A percentile compares a stretch with the other conserved stretches of the same genome.
These are phyloP conservation scores for Coniochaeta sp. DNA, from an alignment of 2,329 filamentous ascomycete species.

Conservation along the genomic window DNA sequence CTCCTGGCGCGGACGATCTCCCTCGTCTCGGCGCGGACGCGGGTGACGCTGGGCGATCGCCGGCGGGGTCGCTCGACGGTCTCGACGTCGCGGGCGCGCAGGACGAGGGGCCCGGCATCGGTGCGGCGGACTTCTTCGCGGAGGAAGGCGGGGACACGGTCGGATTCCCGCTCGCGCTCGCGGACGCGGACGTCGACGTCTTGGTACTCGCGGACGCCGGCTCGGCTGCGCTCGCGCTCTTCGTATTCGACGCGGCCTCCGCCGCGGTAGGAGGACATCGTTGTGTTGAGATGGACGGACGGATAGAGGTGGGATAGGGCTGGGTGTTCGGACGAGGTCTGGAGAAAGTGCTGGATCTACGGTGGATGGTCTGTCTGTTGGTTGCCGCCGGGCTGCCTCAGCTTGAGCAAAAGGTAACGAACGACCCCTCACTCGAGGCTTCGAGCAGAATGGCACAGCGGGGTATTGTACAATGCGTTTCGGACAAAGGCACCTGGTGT, in stretches of 20 bases:
- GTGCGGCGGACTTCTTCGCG: slow-evolving; percentile 39
- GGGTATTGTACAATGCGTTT: no score
- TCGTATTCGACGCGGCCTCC: slow-evolving; percentile 4
- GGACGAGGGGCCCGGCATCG: slow-evolving; percentile 45
- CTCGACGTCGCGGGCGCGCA: slow-evolving; percentile 49
- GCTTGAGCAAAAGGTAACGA: no score
- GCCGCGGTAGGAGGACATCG: slow-evolving; percentile 8
- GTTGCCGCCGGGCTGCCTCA: no score
- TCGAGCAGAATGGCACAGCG: no score
- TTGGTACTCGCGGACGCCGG: slow-evolving; percentile 28
- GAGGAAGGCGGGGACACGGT: slow-evolving; percentile 43
- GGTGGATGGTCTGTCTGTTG: no score
- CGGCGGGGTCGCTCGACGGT: slow-evolving; percentile 41
- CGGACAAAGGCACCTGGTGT: no score
- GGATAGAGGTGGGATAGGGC: neutral
- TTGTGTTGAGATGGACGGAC: neutral
- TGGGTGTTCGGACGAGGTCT: neutral
- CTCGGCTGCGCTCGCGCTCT: slow-evolving; percentile 11
- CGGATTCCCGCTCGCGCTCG: slow-evolving; percentile 34
- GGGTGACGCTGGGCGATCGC: slow-evolving; percentile 33
- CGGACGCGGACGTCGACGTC: slow-evolving; percentile 29
- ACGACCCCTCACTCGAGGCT: no score
- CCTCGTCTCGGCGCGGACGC: slow-evolving; percentile 30
- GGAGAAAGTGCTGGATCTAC: no score
- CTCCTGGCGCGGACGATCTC: slow-evolving; percentile 36